Base-by-base conservation (phyloP, 176 grass and related monocot genomes). In the Oryza meridionalis region DNA sequence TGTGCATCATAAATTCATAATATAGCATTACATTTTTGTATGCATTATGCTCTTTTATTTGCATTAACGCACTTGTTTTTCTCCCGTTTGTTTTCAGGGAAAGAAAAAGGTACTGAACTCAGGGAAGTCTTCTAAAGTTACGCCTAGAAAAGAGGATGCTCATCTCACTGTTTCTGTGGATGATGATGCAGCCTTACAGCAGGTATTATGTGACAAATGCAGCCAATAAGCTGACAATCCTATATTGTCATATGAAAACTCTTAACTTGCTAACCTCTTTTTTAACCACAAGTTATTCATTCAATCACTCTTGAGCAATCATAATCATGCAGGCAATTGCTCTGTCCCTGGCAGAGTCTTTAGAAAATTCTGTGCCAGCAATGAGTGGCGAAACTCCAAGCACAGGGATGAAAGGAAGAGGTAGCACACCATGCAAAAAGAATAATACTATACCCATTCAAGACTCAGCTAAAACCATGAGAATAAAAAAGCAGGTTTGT, bases 281-380 rank as follows among this genome's bases (percentile, higher is more conserved):
- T 24, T 55, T 17, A 15, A 32, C 40, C 43, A 0, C 31, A 32
- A 64, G 11, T 12, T 78, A 38, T 78, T 43, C 38, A 47, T 42
- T 13, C 16, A 3, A 15, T 69, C 4, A 77, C 29, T 22, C 65
- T 59, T 44, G 62, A 83, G 63, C 75, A 50, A 71, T 46, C 32
- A 79, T 71, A 32, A 81, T 68, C 77, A 61, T 88, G 46, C 82
- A 98, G 96, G 96, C 96, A 19, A 95, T 96, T 87, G 93, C 89
- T 80, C 87, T 98, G 45, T 95, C 93, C 81, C 32, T 95, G 42
- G 85, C 42, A 68, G 88, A 76, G 67, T 25, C 77, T 82, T 77
- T 73, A 44, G 84, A 86, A 50, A 85, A 37, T 50, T 21, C 79
- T 31, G 9, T 25, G 21, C 29, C 46, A 49, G 25, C 82, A 80